These are phyloP conservation scores for Arctium lappa DNA, from an alignment of 129 eudicot genomes.

Conservation along the genomic window DNA sequence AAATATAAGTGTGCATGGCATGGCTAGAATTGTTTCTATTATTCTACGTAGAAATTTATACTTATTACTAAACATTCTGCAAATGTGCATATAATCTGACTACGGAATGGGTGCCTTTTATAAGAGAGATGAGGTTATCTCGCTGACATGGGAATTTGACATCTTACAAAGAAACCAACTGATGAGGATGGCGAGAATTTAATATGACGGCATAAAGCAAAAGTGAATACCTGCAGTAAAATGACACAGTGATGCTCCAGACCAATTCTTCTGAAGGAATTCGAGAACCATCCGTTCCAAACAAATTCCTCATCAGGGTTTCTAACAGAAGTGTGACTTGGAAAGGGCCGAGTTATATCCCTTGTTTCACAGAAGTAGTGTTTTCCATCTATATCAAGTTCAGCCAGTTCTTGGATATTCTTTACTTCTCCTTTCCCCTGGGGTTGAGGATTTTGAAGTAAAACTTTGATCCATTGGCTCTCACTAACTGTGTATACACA, in stretches of 20 bases:
- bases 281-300: conserved; percentile 93
- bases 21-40: neutral
- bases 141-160: neutral
- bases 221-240: conserved; percentile 74
- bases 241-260: conserved; percentile 77
- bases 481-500: conserved; percentile 76
- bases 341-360: conserved; percentile 91
- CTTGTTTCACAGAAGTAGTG: conserved; percentile 87
- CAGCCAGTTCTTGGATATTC: conserved; percentile 81
- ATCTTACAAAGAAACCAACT: neutral
- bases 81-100: neutral
- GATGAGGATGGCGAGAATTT: neutral
- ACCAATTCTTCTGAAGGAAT: conserved; percentile 71
- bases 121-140: neutral
- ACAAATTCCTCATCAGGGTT: conserved; percentile 95
- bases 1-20: neutral
- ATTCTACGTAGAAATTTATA: neutral
- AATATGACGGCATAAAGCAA: conserved; percentile 8
- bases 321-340: conserved; percentile 63
- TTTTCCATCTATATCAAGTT: conserved; percentile 92
- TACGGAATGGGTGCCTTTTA: neutral
- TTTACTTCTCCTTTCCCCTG: conserved; percentile 89
- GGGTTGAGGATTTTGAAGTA: conserved; percentile 78
- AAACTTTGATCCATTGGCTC: conserved; percentile 84
- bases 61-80: neutral